Base-by-base conservation (phyloP, 73 alveolate genomes). In the Blepharisma japonicum region DNA sequence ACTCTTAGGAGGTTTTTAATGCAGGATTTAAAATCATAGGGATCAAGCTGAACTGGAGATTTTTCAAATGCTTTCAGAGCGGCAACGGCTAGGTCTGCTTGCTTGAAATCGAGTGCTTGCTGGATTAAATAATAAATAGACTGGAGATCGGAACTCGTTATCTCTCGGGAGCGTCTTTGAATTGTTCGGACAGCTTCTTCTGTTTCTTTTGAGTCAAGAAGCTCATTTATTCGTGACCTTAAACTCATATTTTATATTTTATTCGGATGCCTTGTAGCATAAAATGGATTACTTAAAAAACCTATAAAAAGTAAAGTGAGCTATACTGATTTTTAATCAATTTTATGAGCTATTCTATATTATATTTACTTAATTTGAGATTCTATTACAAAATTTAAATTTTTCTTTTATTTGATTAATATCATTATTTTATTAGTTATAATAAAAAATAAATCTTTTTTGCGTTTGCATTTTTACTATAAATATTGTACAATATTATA, bases 161-260 rank as follows among this genome's bases (percentile, higher is more conserved):
- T 61, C 3, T 61, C 74, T 14, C 4, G 18, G 0, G 39, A 25
- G 6, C 74, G 14, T 61, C 14, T n/a, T 61, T 61, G 47, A 2
- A 61, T 25, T 20, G 74, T 61, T 25, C 23, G 14, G 14, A 61
- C 23, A 8, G 74, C 74, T 8, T 61, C 74, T 8, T 25, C 23
- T 1, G 23, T n/a, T 14, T 61, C 5, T 61, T 61, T 61, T 39
- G 74, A 61, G 47, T 61, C 74, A 39, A 61, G 14, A 8, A 61
- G 47, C 23, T 61, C 74, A 25, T 61, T 61, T n/a, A 61, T 61
- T 0, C 74, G 14, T 8, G 74, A 61, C 23, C 74, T 61, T 25
- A 61, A n/a, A 61, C 74, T 61, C 74, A 61, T 61, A 18, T 61
- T 61, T 20, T 32, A 32, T 32, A 32, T 32, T 32, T 32, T 32